Conservation (phyloP, 2,329 filamentous ascomycete genomes). For the Ascomycota sp. region DNA sequence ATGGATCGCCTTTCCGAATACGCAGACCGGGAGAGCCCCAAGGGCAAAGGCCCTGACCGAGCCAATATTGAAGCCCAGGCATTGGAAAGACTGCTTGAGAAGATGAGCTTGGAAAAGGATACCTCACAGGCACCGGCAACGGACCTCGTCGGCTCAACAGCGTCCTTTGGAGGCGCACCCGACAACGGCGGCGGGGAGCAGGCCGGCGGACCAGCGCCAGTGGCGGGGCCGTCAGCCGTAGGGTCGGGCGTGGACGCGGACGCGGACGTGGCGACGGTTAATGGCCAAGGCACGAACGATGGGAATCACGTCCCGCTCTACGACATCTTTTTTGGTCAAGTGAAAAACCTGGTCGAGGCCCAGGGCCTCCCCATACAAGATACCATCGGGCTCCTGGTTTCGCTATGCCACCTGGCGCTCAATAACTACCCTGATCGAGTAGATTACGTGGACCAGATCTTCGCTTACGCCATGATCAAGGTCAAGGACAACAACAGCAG, state of each 20-base stretch:
- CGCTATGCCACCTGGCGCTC: conserved; percentile 75
- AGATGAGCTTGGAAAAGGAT: conserved; percentile 49
- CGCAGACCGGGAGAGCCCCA: conserved; percentile 69
- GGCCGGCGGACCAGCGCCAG: conserved; percentile 3
- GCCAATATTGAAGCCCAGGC: conserved; percentile 72
- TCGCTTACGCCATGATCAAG: conserved; percentile 74
- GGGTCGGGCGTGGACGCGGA: too few species aligned
- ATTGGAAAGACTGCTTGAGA: conserved; percentile 56
- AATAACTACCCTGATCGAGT: conserved; percentile 87
- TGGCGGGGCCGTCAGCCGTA: conserved; percentile 5
- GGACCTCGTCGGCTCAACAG: conserved; percentile 7
- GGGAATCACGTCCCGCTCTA: conserved; percentile 69
- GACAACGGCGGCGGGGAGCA: conserved; percentile 12
- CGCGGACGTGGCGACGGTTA: conserved; percentile 25
- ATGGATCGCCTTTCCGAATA: conserved; percentile 95
- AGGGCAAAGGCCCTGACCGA: conserved; percentile 47
- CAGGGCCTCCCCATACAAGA: conserved; percentile 87
- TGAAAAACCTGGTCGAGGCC: conserved; percentile 78
- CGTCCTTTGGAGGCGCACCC: conserved; percentile 8
- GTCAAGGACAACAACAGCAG: conserved; percentile 80
- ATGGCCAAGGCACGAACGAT: conserved; percentile 18
- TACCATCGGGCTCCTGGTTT: conserved; percentile 84
- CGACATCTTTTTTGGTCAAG: conserved; percentile 93
- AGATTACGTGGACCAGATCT: conserved; percentile 87
- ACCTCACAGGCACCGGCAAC: conserved; percentile 2